phyloP scores from a whole-genome alignment of 495 filamentous ascomycete species.

The Aspergillus biplanus region DNA sequence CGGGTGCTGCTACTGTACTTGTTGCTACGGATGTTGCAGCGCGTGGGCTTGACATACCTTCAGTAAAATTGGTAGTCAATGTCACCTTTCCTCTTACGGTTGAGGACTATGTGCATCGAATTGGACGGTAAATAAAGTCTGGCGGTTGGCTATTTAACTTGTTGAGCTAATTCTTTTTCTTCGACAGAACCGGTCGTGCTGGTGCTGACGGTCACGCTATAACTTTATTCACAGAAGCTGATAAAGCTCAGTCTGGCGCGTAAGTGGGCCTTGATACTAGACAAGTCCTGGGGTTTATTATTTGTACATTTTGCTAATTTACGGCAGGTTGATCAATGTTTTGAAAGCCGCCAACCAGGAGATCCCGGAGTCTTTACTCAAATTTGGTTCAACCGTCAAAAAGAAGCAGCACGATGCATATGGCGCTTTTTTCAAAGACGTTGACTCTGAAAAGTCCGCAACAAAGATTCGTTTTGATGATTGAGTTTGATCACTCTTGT shows the following conservation, averaged over 20 bases:
- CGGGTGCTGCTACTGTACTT: slow-evolving; percentile 88
- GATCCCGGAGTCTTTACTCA: slow-evolving; percentile 84
- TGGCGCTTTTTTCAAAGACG: slow-evolving; percentile 88
- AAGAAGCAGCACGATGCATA: slow-evolving; percentile 95
- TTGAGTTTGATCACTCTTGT: slow-evolving; percentile 35
- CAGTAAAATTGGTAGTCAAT: slow-evolving; percentile 91
- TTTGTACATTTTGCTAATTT: slow-evolving; percentile 30
- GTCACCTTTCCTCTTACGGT: slow-evolving; percentile 67
- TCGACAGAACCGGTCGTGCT: slow-evolving; percentile 73
- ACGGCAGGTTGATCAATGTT: slow-evolving; percentile 77
- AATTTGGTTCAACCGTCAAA: slow-evolving; percentile 98
- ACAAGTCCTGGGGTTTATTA: slow-evolving; percentile 15
- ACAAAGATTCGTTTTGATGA: slow-evolving; percentile 95
- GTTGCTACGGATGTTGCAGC: slow-evolving; percentile 99
- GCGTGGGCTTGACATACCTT: slow-evolving; percentile 92
- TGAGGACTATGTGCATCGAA: slow-evolving; percentile 97
- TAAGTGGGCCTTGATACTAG: slow-evolving; percentile 51
- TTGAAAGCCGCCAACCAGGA: slow-evolving; percentile 85
- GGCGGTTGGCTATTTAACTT: not conserved
- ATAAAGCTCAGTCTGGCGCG: slow-evolving; percentile 85
- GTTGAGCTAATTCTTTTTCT: slow-evolving; percentile 3
- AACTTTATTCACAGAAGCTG: slow-evolving; percentile 90
- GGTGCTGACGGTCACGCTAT: slow-evolving; percentile 84
- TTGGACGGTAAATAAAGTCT: slow-evolving; percentile 60
- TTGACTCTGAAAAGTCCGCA: slow-evolving; percentile 73